Evolutionary conservation across 176 grass and related monocot genomes (phyloP), one percentile per base, ranked within the genome.

Genomic region (Musa acuminata): DNA sequence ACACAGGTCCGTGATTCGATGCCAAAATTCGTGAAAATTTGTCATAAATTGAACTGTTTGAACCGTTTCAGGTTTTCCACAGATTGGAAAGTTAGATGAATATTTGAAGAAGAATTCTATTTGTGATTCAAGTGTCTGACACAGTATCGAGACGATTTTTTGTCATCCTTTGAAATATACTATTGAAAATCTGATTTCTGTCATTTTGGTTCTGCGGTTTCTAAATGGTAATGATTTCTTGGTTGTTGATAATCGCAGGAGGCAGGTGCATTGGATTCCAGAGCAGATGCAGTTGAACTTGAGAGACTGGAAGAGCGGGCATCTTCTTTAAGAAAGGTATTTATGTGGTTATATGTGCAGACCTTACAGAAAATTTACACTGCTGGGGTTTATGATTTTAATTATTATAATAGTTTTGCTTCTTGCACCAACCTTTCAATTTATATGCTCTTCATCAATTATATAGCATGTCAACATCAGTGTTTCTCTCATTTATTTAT

Each of bases 301-400:
- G 86, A 94, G 71, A 91, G 84, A 73, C 82, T 99, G 84, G 91
- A 99, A 84, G 88, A 86, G 14, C 82, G 74, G 75, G 91, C 91
- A 52, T 77, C 88, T 79, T 67, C 91, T 80, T 81, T 99, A 50
- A 91, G 88, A 94, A 99, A 89, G 90, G 95, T 99, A 73, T 52
- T 82, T 24, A 0, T 66, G 60, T 74, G 52, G 54, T 69, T 50
- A 21, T 50, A 20, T 50, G 8, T 67, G 65, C 27, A 35, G 24
- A 67, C 20, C 11, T 20, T 49, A 50, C 10, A 9, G 35, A 50
- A 70, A 51, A 20, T 21, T 70, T 51, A 16, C 51, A 10, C 55
- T 16, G 35, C 35, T 43, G 5, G 35, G 35, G 35, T 3, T 43
- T 43, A 6, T 43, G 4, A 43, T 43, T 43, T 43, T 43, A 43